phyloP scores from a whole-genome alignment of 2,329 filamentous ascomycete species.

The Fusarium sp. region DNA sequence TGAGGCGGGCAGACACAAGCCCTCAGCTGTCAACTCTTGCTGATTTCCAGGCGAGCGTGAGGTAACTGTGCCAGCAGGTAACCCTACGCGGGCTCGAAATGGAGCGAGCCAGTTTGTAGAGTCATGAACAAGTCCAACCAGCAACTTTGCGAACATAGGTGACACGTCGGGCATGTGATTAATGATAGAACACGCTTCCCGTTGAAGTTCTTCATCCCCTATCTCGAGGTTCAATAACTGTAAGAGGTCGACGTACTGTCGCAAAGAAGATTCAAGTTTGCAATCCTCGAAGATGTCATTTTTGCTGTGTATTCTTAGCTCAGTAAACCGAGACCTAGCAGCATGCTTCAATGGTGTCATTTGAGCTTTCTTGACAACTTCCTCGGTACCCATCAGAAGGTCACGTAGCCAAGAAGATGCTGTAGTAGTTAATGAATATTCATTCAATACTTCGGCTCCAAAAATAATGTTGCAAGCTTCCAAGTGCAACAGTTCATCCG shows the following conservation, averaged over 20 bases:
- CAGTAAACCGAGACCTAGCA: constrained; percentile 36
- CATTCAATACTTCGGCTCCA: constrained; percentile 42
- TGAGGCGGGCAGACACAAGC: too few relatives aligned
- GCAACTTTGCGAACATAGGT: constrained; percentile 29
- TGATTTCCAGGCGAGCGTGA: neutral
- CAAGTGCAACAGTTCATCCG: constrained; percentile 38
- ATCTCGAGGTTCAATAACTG: constrained; percentile 7
- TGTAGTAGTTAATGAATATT: neutral
- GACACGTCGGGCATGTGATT: constrained; percentile 23
- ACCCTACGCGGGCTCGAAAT: constrained; percentile 15
- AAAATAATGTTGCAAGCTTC: constrained; percentile 51
- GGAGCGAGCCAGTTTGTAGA: constrained; percentile 28
- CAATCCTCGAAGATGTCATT: constrained; percentile 48
- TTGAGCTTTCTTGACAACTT: constrained; percentile 33
- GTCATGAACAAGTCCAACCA: constrained; percentile 6
- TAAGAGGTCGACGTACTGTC: constrained; percentile 24
- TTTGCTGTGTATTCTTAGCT: constrained; percentile 49
- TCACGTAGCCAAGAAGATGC: constrained; percentile 49
- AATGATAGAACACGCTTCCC: constrained; percentile 35
- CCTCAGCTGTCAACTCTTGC: neutral
- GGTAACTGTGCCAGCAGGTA: neutral
- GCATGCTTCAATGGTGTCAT: constrained; percentile 47
- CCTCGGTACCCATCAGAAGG: constrained; percentile 36
- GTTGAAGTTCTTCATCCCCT: constrained; percentile 34
- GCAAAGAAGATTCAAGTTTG: constrained; percentile 45